Percentiles rank a stretch among this genome's conserved stretches.
Evolutionary conservation across 306 rosid genomes (phyloP).

Genomic region (Erythrophleum fordii): DNA sequence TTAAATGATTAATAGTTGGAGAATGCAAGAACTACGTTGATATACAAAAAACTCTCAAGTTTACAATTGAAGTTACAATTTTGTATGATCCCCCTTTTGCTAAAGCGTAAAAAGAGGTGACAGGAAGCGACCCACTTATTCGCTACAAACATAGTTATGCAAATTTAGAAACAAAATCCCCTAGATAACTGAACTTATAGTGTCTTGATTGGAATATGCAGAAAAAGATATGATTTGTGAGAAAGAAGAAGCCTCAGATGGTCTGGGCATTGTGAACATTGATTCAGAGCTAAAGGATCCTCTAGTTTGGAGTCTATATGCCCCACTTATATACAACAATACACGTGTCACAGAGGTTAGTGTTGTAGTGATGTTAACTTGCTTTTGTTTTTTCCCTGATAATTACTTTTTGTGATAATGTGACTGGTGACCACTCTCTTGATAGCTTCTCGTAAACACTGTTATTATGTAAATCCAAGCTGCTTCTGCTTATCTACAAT

Average conservation of each 20-base stretch:
- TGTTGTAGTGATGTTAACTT: conserved; percentile 40
- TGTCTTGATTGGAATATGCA: conserved; percentile 49
- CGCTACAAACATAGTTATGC: conserved; percentile 18
- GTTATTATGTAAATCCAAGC: conserved; percentile 9
- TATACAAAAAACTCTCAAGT: not conserved
- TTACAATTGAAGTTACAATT: not conserved
- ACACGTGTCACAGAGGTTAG: conserved; percentile 76
- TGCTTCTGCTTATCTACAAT: conserved; percentile 31
- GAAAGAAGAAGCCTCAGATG: conserved; percentile 49
- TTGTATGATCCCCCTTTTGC: conserved; percentile 4
- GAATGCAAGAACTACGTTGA: conserved; percentile 26
- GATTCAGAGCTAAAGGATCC: conserved; percentile 66
- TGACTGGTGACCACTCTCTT: conserved; percentile 7
- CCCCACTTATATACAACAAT: conserved; percentile 65
- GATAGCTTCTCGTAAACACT: conserved; percentile 16
- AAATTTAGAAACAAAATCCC: not conserved
- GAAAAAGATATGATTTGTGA: conserved; percentile 51
- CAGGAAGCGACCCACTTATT: no score
- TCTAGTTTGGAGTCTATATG: conserved; percentile 75
- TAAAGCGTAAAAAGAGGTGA: not conserved
- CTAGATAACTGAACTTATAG: conserved; percentile 16
- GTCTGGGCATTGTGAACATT: conserved; percentile 51
- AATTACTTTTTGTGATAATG: not conserved
- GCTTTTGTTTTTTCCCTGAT: not conserved
- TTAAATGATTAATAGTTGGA: no score